These are phyloP conservation scores for Alternaria metachromatica DNA, from an alignment of 2,329 filamentous ascomycete species.

Conservation along the genomic window DNA sequence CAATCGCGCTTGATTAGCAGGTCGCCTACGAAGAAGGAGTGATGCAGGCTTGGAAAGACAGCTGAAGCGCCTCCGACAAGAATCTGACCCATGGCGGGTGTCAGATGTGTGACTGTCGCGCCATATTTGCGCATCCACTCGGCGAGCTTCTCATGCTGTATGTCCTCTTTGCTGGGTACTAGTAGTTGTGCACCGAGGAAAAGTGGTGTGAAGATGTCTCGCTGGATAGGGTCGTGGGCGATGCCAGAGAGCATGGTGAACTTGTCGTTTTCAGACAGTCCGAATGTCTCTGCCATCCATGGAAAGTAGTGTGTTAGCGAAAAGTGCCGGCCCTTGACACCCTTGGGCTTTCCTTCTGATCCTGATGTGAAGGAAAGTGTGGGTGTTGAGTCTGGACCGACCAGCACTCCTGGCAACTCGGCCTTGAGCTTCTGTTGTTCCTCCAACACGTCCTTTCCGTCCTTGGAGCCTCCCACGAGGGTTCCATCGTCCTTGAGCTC, in stretches of 20 bases:
- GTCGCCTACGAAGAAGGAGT: slow-evolving; percentile 92
- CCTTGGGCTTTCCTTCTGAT: slow-evolving; percentile 81
- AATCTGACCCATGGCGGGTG: slow-evolving; percentile 96
- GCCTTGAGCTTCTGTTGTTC: slow-evolving; percentile 59
- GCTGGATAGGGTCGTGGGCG: slow-evolving; percentile 70
- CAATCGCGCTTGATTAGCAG: slow-evolving; percentile 86
- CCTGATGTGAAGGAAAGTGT: slow-evolving; percentile 71
- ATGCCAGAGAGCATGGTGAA: slow-evolving; percentile 89
- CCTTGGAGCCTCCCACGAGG: slow-evolving; percentile 70
- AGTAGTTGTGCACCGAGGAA: slow-evolving; percentile 83
- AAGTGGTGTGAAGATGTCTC: slow-evolving; percentile 88
- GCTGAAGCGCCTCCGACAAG: slow-evolving; percentile 83
- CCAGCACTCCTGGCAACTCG: slow-evolving; percentile 71
- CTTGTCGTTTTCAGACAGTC: slow-evolving; percentile 71
- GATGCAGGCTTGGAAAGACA: slow-evolving; percentile 76
- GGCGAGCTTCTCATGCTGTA: slow-evolving; percentile 81
- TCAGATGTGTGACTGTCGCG: slow-evolving; percentile 84
- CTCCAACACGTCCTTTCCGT: slow-evolving; percentile 72
- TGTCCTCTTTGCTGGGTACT: slow-evolving; percentile 81
- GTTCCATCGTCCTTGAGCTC: slow-evolving; percentile 73
- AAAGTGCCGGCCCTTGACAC: slow-evolving; percentile 86
- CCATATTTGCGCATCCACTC: slow-evolving; percentile 84
- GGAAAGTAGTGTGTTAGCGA: slow-evolving; percentile 84
- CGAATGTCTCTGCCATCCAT: slow-evolving; percentile 90
- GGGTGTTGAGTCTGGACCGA: slow-evolving; percentile 84